Evolutionary conservation across 2,329 filamentous ascomycete species (phyloP).

Genomic region (Geosmithia putterillii): DNA sequence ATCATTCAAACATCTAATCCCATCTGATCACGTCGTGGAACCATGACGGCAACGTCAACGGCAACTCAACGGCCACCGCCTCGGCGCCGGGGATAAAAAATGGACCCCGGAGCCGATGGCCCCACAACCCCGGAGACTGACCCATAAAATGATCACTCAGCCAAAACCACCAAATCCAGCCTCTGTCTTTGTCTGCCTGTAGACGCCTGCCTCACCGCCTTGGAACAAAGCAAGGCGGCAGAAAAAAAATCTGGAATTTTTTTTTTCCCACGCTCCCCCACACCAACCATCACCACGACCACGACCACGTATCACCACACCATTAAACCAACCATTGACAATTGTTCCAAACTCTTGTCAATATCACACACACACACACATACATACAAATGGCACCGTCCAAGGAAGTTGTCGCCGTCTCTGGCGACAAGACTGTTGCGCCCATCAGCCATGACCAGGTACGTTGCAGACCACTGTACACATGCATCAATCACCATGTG

Average conservation of each 20-base stretch:
- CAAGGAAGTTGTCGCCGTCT: slow-evolving; percentile 20
- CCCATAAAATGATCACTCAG: neutral
- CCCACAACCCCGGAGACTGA: neutral
- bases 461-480: neutral
- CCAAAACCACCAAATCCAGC: neutral
- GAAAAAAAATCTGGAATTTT: slow-evolving; percentile 14
- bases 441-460: slow-evolving; percentile 30
- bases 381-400: slow-evolving; percentile 23
- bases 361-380: too few relatives aligned
- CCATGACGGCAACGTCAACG: neutral
- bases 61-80: neutral
- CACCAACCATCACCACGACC: neutral
- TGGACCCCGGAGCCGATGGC: neutral
- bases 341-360: too few relatives aligned
- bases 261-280: slow-evolving; percentile 4
- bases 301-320: neutral
- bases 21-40: too few relatives aligned
- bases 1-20: too few relatives aligned
- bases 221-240: slow-evolving; percentile 7
- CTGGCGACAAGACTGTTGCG: slow-evolving; percentile 16
- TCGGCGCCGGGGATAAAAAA: neutral
- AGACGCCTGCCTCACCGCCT: slow-evolving; percentile 9
- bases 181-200: too few relatives aligned
- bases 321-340: neutral
- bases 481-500: too few relatives aligned